phyloP scores from a whole-genome alignment of 1,139 yeast species.

The Nakaseomyces glabratus region DNA sequence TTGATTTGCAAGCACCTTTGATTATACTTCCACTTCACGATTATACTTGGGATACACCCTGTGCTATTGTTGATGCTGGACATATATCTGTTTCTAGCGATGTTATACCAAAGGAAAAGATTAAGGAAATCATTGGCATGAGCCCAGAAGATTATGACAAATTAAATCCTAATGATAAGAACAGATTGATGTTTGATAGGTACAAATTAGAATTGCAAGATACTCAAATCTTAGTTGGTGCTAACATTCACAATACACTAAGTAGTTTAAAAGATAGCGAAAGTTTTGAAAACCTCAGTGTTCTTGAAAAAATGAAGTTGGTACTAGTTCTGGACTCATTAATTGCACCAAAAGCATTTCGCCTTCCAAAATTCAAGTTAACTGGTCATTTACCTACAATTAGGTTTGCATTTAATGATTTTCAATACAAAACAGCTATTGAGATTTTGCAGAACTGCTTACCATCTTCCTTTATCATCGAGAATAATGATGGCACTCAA shows the following conservation, averaged over 20 bases:
- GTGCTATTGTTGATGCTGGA: slow-evolving; percentile 92
- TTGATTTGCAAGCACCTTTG: slow-evolving; percentile 90
- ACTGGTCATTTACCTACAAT: slow-evolving; percentile 77
- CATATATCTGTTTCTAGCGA: slow-evolving; percentile 81
- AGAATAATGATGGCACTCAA: slow-evolving; percentile 22
- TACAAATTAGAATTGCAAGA: slow-evolving; percentile 70
- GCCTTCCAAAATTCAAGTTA: slow-evolving; percentile 61
- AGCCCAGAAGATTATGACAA: slow-evolving; percentile 53
- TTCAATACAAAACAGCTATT: slow-evolving; percentile 83
- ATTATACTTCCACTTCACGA: slow-evolving; percentile 84
- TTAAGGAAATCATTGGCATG: slow-evolving; percentile 64
- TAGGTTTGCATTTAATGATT: slow-evolving; percentile 68
- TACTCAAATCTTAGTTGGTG: slow-evolving; percentile 83
- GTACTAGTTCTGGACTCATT: slow-evolving; percentile 70
- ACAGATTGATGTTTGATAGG: slow-evolving; percentile 80
- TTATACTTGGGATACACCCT: slow-evolving; percentile 72
- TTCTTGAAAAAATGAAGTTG: slow-evolving; percentile 69
- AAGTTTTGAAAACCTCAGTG: slow-evolving; percentile 34
- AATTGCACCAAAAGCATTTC: slow-evolving; percentile 71
- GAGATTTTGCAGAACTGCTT: slow-evolving; percentile 60
- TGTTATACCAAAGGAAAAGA: slow-evolving; percentile 60
- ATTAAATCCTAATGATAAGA: slow-evolving; percentile 65
- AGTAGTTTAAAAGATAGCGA: slow-evolving; percentile 50
- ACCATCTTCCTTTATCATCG: slow-evolving; percentile 45
- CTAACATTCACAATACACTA: slow-evolving; percentile 68